Evolutionary conservation across 75 land plant genomes (phyloP).

Genomic region (Picea glauca): DNA sequence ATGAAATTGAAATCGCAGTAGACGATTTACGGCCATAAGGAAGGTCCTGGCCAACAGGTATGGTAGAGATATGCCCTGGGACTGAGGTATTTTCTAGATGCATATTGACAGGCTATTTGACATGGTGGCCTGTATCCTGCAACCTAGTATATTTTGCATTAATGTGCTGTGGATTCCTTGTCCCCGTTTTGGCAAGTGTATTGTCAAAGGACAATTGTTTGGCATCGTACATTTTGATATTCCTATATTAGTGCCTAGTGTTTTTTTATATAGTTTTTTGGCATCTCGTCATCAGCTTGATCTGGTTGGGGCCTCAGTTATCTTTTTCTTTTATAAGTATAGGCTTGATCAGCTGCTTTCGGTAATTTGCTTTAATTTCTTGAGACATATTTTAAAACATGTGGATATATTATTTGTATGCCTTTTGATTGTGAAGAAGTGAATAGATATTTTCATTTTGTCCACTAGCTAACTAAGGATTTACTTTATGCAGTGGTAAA

Average conservation of each 20-base stretch:
- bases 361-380: no score
- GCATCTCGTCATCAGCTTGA: not conserved
- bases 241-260: not conserved
- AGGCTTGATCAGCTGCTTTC: not conserved
- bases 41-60: no score
- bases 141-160: not conserved
- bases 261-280: not conserved
- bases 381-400: no score
- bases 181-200: not conserved
- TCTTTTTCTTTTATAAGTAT: not conserved
- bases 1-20: no score
- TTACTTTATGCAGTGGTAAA: constrained; percentile 72
- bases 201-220: not conserved
- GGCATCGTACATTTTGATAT: not conserved
- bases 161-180: not conserved
- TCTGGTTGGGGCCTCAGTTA: not conserved
- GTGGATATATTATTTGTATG: no score
- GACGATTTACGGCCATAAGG: no score
- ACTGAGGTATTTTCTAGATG: no score
- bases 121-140: not conserved
- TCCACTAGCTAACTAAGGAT: no score
- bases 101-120: no score
- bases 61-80: no score
- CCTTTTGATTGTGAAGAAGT: no score
- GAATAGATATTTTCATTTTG: no score